Evolutionary conservation across 1,284 basidiomycete species (phyloP), one percentile per base, ranked within the genome.

Genomic region (Ustilago sp.): DNA sequence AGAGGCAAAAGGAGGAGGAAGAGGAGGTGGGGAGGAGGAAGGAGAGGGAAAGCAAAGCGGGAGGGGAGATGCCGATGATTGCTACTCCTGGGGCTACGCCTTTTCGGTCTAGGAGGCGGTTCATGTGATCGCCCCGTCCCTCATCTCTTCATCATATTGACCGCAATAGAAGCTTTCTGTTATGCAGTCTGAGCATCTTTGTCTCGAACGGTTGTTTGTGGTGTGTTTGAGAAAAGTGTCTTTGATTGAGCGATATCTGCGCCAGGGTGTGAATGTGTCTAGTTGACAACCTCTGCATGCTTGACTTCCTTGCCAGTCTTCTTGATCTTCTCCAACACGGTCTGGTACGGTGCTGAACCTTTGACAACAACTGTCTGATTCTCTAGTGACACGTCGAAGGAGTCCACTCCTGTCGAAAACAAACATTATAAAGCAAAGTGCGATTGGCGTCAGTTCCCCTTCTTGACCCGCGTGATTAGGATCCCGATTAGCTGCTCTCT

Each of bases 271-370:
- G 39, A 51, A 28, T 28, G 23, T 28, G 31, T 50, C 54, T 64
- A 82, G 9, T 55, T 52, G 1, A 82, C 73, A 12, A 82, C 65
- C 19, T 80, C 59, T 4, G 68, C 63, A 8, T 45, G 56, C 50
- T 88, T 62, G 65, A 91, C 91, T 89, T 91, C 90, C 87, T 94
- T 94, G 75, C 93, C 93, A 3, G 93, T 94, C 90, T 94, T 94
- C 89, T 91, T 90, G 86, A 94, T 93, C 88, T 89, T 93, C 56
- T 88, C 90, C 43, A 91, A 86, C 51, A 94, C 88, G 4, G 89
- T 88, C 0, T 93, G 92, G 84, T 92, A 93, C 11, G 89, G 82
- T 11, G 90, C 88, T 4, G 88, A 87, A 15, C 90, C 91, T 31
- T 87, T 90, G 54, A 94, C 93, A 51, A 90, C 74, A 55, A 94